These are phyloP conservation scores for Larix kaempferi DNA, from an alignment of 75 land plant species.

Conservation along the genomic window DNA sequence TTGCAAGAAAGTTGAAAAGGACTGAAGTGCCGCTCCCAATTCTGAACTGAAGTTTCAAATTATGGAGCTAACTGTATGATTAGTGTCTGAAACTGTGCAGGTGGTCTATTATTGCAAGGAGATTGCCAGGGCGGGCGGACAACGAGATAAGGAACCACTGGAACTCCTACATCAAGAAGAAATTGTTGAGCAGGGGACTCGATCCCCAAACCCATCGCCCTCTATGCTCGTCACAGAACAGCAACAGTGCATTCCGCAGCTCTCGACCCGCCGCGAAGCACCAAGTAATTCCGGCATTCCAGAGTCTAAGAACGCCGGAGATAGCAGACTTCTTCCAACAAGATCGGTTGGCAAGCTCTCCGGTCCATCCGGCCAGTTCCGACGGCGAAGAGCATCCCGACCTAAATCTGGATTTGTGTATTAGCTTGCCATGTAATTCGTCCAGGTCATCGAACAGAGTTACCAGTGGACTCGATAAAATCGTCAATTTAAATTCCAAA, in stretches of 20 bases:
- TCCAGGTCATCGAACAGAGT: too few relatives aligned
- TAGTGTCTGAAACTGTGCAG: not conserved
- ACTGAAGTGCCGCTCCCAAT: too few relatives aligned
- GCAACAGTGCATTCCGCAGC: not conserved
- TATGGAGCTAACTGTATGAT: too few relatives aligned
- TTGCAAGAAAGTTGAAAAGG: too few relatives aligned
- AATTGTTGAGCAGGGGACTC: conserved; percentile 3
- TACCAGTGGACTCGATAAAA: too few relatives aligned
- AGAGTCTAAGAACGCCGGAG: too few relatives aligned
- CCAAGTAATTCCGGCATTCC: not conserved
- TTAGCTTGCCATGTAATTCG: conserved; percentile 24
- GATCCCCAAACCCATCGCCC: conserved; percentile 8
- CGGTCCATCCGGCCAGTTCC: not conserved
- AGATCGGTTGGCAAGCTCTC: not conserved
- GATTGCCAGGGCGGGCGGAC: conserved; percentile 9
- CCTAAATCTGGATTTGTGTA: conserved; percentile 25
- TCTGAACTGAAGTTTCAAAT: too few relatives aligned
- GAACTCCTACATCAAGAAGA: conserved; percentile 16
- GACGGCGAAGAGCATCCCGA: conserved; percentile 1
- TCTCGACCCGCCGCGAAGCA: not conserved
- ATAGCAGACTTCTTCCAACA: not conserved
- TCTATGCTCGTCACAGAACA: not conserved
- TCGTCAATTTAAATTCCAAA: too few relatives aligned
- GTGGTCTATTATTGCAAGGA: conserved; percentile 14
- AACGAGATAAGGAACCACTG: conserved; percentile 16